Conservation (phyloP, 139 green algal species). For the Chlamydomonas schloesseri region DNA sequence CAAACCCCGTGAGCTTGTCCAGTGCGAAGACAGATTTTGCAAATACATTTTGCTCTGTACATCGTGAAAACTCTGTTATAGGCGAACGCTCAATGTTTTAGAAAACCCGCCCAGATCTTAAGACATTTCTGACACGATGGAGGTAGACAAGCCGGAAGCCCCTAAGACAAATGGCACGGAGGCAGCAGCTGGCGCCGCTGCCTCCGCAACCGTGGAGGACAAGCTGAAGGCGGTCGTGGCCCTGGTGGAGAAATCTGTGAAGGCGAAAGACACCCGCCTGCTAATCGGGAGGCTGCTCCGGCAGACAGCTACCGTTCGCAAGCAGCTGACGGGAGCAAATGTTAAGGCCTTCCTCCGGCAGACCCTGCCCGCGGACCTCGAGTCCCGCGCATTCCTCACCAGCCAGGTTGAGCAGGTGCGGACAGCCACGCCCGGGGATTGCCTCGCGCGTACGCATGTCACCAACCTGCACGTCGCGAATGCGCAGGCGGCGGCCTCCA, state of each 20-base stretch:
- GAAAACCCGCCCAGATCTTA: conserved; percentile 9
- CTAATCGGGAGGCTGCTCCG: conserved; percentile 80
- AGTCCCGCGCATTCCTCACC: conserved; percentile 53
- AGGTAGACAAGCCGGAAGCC: conserved; percentile 25
- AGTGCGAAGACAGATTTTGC: too few species aligned
- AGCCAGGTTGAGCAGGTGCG: conserved; percentile 64
- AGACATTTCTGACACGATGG: neutral
- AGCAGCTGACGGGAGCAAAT: conserved; percentile 64
- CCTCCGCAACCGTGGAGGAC: conserved; percentile 34
- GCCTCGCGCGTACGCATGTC: too few species aligned
- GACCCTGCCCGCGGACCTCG: conserved; percentile 53
- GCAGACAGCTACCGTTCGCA: conserved; percentile 76
- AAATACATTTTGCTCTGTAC: too few species aligned
- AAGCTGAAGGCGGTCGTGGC: conserved; percentile 52
- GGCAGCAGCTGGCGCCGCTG: neutral
- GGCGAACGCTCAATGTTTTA: too few species aligned
- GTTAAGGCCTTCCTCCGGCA: conserved; percentile 70
- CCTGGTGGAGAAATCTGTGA: conserved; percentile 84
- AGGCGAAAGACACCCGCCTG: conserved; percentile 85
- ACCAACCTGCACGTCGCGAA: too few species aligned
- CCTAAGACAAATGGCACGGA: conserved; percentile 37
- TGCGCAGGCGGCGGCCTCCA: neutral
- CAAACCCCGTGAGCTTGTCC: too few species aligned
- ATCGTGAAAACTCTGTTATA: too few species aligned
- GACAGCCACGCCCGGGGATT: neutral